These are phyloP conservation scores for Ceratocystiopsis sp. DNA, from an alignment of 2,329 filamentous ascomycete species.

Conservation along the genomic window DNA sequence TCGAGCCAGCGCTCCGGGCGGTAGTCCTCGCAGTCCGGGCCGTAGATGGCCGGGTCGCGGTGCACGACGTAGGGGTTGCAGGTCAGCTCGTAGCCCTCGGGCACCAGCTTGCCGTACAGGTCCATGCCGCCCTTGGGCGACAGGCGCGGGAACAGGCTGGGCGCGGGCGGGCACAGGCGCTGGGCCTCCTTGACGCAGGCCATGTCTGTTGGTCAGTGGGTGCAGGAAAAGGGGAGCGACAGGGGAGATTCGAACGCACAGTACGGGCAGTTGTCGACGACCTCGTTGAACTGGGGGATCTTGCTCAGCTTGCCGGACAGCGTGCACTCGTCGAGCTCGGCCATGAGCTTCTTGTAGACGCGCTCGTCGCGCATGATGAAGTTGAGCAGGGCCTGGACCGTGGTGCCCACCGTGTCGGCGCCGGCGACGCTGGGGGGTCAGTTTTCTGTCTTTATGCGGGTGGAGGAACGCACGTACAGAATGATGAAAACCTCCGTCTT, in stretches of 20 bases:
- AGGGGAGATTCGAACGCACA: not conserved
- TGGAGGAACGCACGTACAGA: conserved; percentile 3
- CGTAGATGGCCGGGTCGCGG: conserved; percentile 36
- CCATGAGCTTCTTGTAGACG: conserved; percentile 23
- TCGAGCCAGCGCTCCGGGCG: conserved; percentile 38
- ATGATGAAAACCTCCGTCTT: conserved; percentile 35
- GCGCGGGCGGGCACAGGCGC: conserved; percentile 18
- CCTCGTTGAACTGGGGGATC: conserved; percentile 19
- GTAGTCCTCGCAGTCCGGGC: conserved; percentile 35
- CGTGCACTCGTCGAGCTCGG: conserved; percentile 22
- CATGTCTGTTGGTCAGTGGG: conserved; percentile 11
- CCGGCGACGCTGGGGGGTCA: conserved; percentile 21
- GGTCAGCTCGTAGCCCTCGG: conserved; percentile 25
- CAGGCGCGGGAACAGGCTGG: conserved; percentile 9
- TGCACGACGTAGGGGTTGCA: too few species aligned
- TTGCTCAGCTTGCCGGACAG: conserved; percentile 5
- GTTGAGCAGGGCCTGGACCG: conserved; percentile 27
- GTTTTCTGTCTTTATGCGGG: too few species aligned
- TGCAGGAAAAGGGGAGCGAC: not conserved
- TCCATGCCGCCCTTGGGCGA: conserved; percentile 3
- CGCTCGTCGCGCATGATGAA: conserved; percentile 28
- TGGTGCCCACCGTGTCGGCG: conserved; percentile 36
- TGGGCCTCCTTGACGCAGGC: conserved; percentile 23
- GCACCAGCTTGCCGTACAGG: conserved; percentile 19
- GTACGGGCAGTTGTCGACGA: conserved; percentile 17